Evolutionary conservation across 345 rosid genomes (phyloP), one percentile per base, ranked within the genome.

Genomic region (Melaleuca alternifolia): DNA sequence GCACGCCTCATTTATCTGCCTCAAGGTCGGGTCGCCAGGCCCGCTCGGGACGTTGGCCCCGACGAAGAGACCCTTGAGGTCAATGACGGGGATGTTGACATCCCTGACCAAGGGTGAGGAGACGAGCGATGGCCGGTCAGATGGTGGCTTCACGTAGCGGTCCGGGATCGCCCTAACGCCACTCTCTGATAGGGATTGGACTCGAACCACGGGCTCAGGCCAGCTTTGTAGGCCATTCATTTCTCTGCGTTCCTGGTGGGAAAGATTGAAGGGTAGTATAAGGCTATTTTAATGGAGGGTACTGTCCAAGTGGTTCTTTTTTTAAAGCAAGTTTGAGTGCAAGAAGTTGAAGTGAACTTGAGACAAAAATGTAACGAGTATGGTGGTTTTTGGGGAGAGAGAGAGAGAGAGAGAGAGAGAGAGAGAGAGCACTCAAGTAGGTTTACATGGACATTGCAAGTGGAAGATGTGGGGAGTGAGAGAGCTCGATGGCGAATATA

Each of bases 161-260:
- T 84, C 87, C 2, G 99, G 99, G 85, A 97, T 93, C 30, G 87
- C 50, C 76, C 84, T 57, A 9, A 91, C 30, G 88, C 97, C 94
- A 37, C 92, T 94, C 56, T 94, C 93, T 50, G 99, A 94, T 79
- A 96, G 88, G 88, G 96, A 92, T 87, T 96, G 98, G 84, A 96
- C 99, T n/a, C 96, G 93, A 75, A 96, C 95, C 30, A 97, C 84
- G 2, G 99, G 98, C 89, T 97, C 99, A 23, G 99, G 98, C 99
- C 99, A 97, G 53, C 90, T 91, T 53, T 89, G 92, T 30, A 90
- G 87, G 82, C 84, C 87, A 51, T 83, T 90, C 94, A 92, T 91
- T 24, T 54, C 51, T 56, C 16, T 24, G 26, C 52, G 54, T 41
- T 61, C 30, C 85, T 84, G 28, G 57, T 54, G 41, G n/a, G 59